Evolutionary conservation across 1,284 basidiomycete species (phyloP).

Genomic region (Fomitopsis palustris): DNA sequence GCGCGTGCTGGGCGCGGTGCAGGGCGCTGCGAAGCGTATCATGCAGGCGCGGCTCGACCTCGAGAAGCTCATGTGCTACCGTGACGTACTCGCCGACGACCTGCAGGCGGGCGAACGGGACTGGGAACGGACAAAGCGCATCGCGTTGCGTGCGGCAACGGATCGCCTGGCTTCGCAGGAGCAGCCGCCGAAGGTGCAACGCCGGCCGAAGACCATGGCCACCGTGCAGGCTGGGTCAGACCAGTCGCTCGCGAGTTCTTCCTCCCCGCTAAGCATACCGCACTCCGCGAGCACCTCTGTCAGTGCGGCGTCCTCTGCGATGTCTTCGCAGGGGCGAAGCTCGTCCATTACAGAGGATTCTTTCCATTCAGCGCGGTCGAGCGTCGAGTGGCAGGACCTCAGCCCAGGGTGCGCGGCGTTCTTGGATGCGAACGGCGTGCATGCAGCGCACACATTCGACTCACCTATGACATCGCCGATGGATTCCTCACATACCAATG

Average conservation of each 20-base stretch:
- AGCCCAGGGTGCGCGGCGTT: slow-evolving; percentile 30
- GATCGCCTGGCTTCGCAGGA: slow-evolving; percentile 53
- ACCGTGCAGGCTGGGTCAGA: slow-evolving; percentile 26
- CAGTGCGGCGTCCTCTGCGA: slow-evolving; percentile 9
- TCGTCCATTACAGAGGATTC: slow-evolving; percentile 48
- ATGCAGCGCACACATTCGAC: slow-evolving; percentile 32
- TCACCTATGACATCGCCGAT: slow-evolving; percentile 30
- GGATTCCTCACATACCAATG: slow-evolving; percentile 8
- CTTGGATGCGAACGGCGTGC: slow-evolving; percentile 12
- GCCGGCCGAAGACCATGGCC: slow-evolving; percentile 28
- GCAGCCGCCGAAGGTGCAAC: slow-evolving; percentile 31
- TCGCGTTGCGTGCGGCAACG: slow-evolving; percentile 71
- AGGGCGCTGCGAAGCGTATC: slow-evolving; percentile 65
- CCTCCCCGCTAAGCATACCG: slow-evolving; percentile 14
- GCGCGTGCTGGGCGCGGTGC: slow-evolving; percentile 61
- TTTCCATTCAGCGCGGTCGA: slow-evolving; percentile 59
- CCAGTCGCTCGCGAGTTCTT: slow-evolving; percentile 11
- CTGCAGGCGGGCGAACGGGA: slow-evolving; percentile 69
- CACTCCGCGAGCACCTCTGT: slow-evolving; percentile 14
- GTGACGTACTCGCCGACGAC: slow-evolving; percentile 72
- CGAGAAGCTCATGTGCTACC: slow-evolving; percentile 70
- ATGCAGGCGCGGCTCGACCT: slow-evolving; percentile 71
- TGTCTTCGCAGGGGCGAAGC: slow-evolving; percentile 31
- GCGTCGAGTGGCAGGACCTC: slow-evolving; percentile 14
- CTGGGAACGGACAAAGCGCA: slow-evolving; percentile 62